Percentiles rank a stretch among this genome's conserved stretches.
Evolutionary conservation across 306 rosid genomes (phyloP).

Genomic region (Neltuma alba): DNA sequence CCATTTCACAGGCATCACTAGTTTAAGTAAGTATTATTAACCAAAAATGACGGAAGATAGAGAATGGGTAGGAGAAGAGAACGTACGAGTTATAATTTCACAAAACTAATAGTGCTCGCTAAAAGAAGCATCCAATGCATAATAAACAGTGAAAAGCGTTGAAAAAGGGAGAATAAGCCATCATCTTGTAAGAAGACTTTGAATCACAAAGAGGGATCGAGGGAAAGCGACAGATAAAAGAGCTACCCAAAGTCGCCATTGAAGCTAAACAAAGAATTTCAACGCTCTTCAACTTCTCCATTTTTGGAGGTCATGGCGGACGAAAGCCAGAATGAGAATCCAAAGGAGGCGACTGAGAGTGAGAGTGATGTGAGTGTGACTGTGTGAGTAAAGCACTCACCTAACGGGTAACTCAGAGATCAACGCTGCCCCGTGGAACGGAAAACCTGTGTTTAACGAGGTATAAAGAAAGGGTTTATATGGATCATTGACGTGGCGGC

Average conservation of each 20-base stretch:
- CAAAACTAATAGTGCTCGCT: slow-evolving; percentile 5
- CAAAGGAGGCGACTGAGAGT: not conserved
- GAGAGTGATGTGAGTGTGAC: not conserved
- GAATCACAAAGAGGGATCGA: not conserved
- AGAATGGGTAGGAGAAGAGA: not conserved
- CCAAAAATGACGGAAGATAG: not conserved
- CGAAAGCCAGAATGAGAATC: not conserved
- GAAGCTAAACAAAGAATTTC: not conserved
- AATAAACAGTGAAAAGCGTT: not conserved
- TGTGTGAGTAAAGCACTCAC: not conserved
- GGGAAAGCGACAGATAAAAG: not conserved
- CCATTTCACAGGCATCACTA: not conserved
- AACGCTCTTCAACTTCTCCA: slow-evolving; percentile 17
- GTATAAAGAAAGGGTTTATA: not conserved
- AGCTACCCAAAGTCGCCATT: not conserved
- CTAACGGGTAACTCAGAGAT: not conserved
- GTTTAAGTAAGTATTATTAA: not conserved
- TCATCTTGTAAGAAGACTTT: not conserved
- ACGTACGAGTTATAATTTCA: slow-evolving; percentile 28
- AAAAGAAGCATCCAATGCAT: slow-evolving; percentile 37
- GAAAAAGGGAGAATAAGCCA: slow-evolving; percentile 4
- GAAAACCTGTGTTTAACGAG: not conserved
- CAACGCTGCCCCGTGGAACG: not conserved
- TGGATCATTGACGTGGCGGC: slow-evolving; percentile 35
- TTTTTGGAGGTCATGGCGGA: not conserved